A percentile compares a stretch with the other conserved stretches of the same genome.
These are phyloP conservation scores for Yarrowia sp. DNA, from an alignment of 805 yeast genomes.

Conservation along the genomic window DNA sequence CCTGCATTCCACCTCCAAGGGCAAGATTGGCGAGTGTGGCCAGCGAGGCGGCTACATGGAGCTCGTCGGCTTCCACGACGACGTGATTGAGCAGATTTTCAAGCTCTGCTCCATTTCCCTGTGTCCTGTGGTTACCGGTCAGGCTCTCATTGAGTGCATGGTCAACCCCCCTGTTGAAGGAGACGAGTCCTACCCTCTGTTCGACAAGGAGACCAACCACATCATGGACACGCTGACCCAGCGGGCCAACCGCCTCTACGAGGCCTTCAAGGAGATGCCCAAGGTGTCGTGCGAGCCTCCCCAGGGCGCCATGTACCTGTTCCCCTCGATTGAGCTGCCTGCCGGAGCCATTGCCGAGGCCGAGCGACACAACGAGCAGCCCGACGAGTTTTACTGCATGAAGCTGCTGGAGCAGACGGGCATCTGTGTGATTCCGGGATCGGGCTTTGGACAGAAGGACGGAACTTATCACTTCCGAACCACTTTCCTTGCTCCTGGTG, in stretches of 20 bases:
- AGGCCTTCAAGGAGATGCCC: conserved; percentile 77
- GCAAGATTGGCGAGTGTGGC: conserved; percentile 98
- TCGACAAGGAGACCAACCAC: conserved; percentile 63
- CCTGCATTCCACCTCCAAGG: conserved; percentile 96
- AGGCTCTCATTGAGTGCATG: conserved; percentile 91
- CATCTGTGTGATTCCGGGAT: conserved; percentile 96
- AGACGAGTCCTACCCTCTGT: conserved; percentile 73
- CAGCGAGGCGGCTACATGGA: conserved; percentile 99
- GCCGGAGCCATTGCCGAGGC: conserved; percentile 70
- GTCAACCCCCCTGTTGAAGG: conserved; percentile 86
- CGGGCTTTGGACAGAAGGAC: conserved; percentile 92
- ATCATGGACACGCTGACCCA: conserved; percentile 68
- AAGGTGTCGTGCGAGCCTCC: conserved; percentile 89
- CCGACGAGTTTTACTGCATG: conserved; percentile 90
- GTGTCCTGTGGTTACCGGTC: conserved; percentile 96
- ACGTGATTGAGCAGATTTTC: conserved; percentile 71
- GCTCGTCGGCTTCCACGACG: conserved; percentile 76
- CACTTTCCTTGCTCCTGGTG: conserved; percentile 95
- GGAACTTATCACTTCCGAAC: conserved; percentile 95
- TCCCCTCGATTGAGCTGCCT: conserved; percentile 77
- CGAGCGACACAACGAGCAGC: conserved; percentile 57
- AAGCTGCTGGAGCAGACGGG: conserved; percentile 87
- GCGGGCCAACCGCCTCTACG: conserved; percentile 70
- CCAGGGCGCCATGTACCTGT: conserved; percentile 96
- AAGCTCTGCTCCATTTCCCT: conserved; percentile 90